Evolutionary conservation across 2,329 filamentous ascomycete genomes (phyloP).

Genomic region (Falciphora oryzae): DNA sequence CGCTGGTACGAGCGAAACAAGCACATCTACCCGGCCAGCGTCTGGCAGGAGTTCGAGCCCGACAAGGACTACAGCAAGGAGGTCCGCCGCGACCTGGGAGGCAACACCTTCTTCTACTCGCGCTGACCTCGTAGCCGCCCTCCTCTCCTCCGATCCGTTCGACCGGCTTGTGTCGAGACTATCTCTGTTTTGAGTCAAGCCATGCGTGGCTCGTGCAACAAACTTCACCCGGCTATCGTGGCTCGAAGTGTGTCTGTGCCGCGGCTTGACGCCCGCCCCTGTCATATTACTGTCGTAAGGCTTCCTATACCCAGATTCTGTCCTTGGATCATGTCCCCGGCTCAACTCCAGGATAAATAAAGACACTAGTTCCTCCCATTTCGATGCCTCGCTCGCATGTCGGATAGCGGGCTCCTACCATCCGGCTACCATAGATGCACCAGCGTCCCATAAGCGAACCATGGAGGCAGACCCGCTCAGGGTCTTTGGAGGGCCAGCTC

Average conservation of each 20-base stretch:
- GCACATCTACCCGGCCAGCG: conserved; percentile 93
- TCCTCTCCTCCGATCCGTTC: too few species aligned
- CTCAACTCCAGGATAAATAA: too few species aligned
- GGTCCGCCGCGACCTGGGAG: conserved; percentile 75
- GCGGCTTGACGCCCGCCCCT: background rate
- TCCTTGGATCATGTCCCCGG: too few species aligned
- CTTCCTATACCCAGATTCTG: background rate
- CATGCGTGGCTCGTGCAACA: conserved; percentile 2
- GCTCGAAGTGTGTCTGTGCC: background rate
- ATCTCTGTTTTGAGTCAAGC: background rate
- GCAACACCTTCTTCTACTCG: conserved; percentile 89
- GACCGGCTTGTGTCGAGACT: background rate
- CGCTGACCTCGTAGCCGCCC: conserved; percentile 23
- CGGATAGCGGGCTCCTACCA: too few species aligned
- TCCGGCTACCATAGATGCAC: too few species aligned
- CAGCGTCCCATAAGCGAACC: too few species aligned
- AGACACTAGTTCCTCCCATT: too few species aligned
- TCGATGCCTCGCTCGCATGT: too few species aligned
- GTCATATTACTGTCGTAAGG: background rate
- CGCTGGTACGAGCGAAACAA: conserved; percentile 98
- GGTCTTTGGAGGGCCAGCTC: too few species aligned
- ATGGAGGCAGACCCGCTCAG: too few species aligned
- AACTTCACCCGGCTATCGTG: too few species aligned
- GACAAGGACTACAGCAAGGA: conserved; percentile 77
- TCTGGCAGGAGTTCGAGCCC: conserved; percentile 93